These are phyloP conservation scores for Calycina marina DNA, from an alignment of 2,329 filamentous ascomycete species.

Conservation along the genomic window DNA sequence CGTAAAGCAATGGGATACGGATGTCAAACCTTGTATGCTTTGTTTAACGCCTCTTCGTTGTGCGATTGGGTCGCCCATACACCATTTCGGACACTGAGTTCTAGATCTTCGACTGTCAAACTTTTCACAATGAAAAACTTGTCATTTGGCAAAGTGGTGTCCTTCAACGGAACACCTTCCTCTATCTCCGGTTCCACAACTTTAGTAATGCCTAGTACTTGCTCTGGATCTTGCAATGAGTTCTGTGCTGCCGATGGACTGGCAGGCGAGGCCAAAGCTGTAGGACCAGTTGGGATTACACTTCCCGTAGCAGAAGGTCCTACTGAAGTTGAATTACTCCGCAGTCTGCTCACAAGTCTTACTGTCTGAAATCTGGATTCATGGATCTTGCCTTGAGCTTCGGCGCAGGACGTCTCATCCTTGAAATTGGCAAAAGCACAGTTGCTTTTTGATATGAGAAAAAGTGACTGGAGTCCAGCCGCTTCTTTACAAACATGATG, in stretches of 20 bases:
- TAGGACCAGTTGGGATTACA: slow-evolving; percentile 18
- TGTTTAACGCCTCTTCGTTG: slow-evolving; percentile 73
- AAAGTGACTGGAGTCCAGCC: slow-evolving; percentile 70
- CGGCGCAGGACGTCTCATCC: slow-evolving; percentile 58
- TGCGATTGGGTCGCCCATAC: slow-evolving; percentile 93
- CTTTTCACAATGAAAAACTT: slow-evolving; percentile 91
- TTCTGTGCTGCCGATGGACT: slow-evolving; percentile 13
- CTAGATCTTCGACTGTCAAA: slow-evolving; percentile 77
- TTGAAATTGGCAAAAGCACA: slow-evolving; percentile 95
- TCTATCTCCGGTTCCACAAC: background rate
- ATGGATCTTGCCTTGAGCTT: slow-evolving; percentile 72
- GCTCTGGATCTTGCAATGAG: slow-evolving; percentile 23
- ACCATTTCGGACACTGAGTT: slow-evolving; percentile 72
- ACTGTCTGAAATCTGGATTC: slow-evolving; percentile 82
- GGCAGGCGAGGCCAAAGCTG: slow-evolving; percentile 15
- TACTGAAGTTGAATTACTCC: slow-evolving; percentile 39
- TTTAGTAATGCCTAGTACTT: slow-evolving; percentile 4
- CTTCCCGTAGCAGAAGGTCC: slow-evolving; percentile 19
- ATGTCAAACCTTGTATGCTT: slow-evolving; percentile 62
- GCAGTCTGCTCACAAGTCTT: slow-evolving; percentile 69
- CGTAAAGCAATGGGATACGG: background rate
- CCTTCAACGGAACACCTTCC: slow-evolving; percentile 2
- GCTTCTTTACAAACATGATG: slow-evolving; percentile 74
- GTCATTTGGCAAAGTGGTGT: slow-evolving; percentile 33
- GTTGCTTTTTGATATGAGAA: slow-evolving; percentile 92